Percentiles rank a stretch among this genome's conserved stretches.
phyloP scores from a whole-genome alignment of 2,329 filamentous ascomycete genomes.

The Intubia oerlemansii region DNA sequence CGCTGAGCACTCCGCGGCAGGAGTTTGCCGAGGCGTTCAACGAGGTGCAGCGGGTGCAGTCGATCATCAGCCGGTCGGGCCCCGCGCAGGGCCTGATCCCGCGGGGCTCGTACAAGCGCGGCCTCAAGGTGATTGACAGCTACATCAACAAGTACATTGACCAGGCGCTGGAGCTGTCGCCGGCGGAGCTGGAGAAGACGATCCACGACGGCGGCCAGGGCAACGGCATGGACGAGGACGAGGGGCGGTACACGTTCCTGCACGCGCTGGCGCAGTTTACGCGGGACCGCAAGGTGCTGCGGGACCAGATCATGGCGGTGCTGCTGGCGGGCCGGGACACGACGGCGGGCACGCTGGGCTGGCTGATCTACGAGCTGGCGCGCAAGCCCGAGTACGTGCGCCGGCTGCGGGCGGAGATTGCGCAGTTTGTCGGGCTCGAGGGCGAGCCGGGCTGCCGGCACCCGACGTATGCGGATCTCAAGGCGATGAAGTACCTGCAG shows the following conservation, averaged over 20 bases:
- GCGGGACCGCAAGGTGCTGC: slow-evolving; percentile 46
- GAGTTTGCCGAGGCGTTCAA: slow-evolving; percentile 67
- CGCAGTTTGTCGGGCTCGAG: slow-evolving; percentile 37
- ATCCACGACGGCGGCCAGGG: slow-evolving; percentile 37
- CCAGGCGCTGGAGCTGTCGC: slow-evolving; percentile 43
- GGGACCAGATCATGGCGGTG: slow-evolving; percentile 67
- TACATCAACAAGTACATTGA: slow-evolving; percentile 68
- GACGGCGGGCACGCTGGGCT: slow-evolving; percentile 62
- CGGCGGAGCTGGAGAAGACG: slow-evolving; percentile 52
- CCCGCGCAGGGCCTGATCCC: slow-evolving; percentile 43
- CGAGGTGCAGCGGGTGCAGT: slow-evolving; percentile 57
- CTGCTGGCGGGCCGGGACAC: slow-evolving; percentile 76
- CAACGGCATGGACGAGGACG: background rate
- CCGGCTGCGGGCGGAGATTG: slow-evolving; percentile 55
- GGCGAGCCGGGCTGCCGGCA: slow-evolving; percentile 13
- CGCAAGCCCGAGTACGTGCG: slow-evolving; percentile 43
- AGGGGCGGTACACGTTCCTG: slow-evolving; percentile 50
- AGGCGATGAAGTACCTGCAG: slow-evolving; percentile 68
- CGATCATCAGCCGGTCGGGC: slow-evolving; percentile 41
- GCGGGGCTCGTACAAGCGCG: slow-evolving; percentile 36
- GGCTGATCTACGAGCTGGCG: slow-evolving; percentile 64
- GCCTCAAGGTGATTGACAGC: slow-evolving; percentile 47
- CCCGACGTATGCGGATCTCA: slow-evolving; percentile 62
- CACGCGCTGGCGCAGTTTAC: slow-evolving; percentile 71
- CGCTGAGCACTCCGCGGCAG: slow-evolving; percentile 34